phyloP scores from a whole-genome alignment of 169 alveolate species.

The Cryptosporidium canis region DNA sequence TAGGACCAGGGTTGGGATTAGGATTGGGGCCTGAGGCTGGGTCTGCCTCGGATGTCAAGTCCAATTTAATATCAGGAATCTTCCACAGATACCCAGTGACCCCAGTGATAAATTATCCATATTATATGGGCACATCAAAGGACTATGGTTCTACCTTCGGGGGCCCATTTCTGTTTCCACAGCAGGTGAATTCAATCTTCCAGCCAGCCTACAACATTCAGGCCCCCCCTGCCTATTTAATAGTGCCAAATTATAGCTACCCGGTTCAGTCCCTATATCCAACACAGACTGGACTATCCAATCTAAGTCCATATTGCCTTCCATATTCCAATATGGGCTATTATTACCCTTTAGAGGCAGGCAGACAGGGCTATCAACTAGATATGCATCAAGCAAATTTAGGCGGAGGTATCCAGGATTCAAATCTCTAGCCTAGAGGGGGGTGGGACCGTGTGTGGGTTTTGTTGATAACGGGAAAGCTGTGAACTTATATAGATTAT shows the following conservation, averaged over 20 bases:
- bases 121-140: not conserved
- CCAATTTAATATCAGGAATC: not conserved
- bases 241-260: constrained; percentile 23
- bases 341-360: not conserved
- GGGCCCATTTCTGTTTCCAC: not conserved
- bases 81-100: not conserved
- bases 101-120: not conserved
- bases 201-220: not conserved
- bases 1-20: not conserved
- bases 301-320: not conserved
- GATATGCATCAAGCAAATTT: not conserved
- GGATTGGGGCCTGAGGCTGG: not conserved
- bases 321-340: not conserved
- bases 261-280: not conserved
- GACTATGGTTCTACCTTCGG: not conserved
- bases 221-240: not conserved
- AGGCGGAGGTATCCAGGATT: not conserved
- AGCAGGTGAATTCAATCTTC: not conserved
- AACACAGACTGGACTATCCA: not conserved
- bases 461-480: no score
- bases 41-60: not conserved
- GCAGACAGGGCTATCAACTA: not conserved
- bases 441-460: no score
- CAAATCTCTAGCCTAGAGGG: no score
- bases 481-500: no score